phyloP scores from a whole-genome alignment of 2,329 filamentous ascomycete genomes.

The Dryadomyces quercus-mongolicae region DNA sequence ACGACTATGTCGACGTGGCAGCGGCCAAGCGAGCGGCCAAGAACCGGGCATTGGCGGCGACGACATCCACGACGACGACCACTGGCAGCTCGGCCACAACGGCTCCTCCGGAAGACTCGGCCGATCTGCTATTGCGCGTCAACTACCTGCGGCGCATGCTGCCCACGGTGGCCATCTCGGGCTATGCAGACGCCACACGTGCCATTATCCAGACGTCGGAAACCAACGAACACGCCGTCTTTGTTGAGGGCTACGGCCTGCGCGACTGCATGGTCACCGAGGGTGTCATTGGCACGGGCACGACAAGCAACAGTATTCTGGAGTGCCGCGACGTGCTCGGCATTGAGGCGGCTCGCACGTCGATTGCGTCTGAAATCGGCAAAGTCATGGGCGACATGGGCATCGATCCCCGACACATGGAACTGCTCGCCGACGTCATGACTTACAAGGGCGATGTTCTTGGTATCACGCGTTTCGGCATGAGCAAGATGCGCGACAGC shows the following conservation, averaged over 20 bases:
- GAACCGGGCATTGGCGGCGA: constrained; percentile 27
- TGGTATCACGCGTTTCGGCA: constrained; percentile 89
- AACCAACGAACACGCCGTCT: constrained; percentile 53
- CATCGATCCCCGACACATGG: constrained; percentile 97
- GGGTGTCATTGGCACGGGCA: constrained; percentile 68
- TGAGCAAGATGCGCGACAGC: constrained; percentile 91
- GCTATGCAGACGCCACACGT: constrained; percentile 73
- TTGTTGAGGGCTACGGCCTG: constrained; percentile 92
- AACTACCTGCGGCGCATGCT: constrained; percentile 76
- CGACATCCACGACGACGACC: constrained; percentile 25
- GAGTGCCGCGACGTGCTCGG: constrained; percentile 79
- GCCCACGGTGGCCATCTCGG: constrained; percentile 75
- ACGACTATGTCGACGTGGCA: constrained; percentile 35
- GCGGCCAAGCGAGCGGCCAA: constrained; percentile 32
- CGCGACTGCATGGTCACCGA: constrained; percentile 85
- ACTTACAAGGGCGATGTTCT: constrained; percentile 96
- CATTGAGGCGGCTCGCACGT: constrained; percentile 84
- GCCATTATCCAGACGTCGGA: constrained; percentile 82
- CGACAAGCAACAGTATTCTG: constrained; percentile 77
- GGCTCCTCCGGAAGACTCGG: constrained; percentile 28
- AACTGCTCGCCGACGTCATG: constrained; percentile 95
- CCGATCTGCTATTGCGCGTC: constrained; percentile 62
- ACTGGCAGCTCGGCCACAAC: constrained; percentile 19
- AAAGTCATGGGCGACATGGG: constrained; percentile 87
- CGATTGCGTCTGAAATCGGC: constrained; percentile 80